Conservation (phyloP, 768 basidiomycete species). For the Russula sp. region DNA sequence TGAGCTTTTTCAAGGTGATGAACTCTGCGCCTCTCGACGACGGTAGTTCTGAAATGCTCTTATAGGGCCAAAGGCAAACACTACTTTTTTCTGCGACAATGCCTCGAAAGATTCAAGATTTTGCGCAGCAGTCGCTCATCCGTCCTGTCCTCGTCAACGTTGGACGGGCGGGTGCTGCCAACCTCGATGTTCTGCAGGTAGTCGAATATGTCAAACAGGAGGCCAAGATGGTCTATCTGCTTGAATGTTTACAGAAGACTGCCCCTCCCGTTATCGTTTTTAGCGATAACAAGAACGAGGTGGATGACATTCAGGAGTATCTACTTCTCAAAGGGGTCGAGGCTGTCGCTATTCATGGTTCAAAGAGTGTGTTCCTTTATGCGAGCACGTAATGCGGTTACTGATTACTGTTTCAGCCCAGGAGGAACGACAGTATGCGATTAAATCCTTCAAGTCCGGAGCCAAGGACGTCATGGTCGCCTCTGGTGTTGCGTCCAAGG, state of each 20-base stretch:
- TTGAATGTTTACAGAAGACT: constrained; percentile 97
- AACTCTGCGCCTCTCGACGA: background rate
- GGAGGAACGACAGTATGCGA: constrained; percentile 98
- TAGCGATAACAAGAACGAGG: constrained; percentile 99
- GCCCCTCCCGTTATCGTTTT: constrained; percentile 97
- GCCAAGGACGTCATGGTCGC: constrained; percentile 99
- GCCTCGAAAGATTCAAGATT: constrained; percentile 98
- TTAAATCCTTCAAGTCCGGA: constrained; percentile 95
- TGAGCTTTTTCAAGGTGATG: constrained; percentile 93
- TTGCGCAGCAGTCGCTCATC: constrained; percentile 94
- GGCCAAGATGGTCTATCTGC: constrained; percentile 98
- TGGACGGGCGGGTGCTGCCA: constrained; percentile 95
- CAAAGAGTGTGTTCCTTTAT: constrained; percentile 61
- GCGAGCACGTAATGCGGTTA: background rate
- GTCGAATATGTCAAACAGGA: constrained; percentile 99
- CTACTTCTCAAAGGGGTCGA: constrained; percentile 94
- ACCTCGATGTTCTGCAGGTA: constrained; percentile 91
- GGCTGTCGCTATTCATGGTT: constrained; percentile 97
- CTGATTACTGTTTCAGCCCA: constrained; percentile 50
- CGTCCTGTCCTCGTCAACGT: constrained; percentile 94
- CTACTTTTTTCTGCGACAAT: constrained; percentile 97
- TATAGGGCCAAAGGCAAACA: constrained; percentile 90
- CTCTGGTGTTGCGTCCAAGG: constrained; percentile 95
- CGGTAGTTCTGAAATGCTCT: background rate
- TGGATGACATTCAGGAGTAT: constrained; percentile 99